Percentiles rank a stretch among this genome's conserved stretches.
phyloP scores from a whole-genome alignment of 164 flowering plant genomes.

The Tetracentron sinense region DNA sequence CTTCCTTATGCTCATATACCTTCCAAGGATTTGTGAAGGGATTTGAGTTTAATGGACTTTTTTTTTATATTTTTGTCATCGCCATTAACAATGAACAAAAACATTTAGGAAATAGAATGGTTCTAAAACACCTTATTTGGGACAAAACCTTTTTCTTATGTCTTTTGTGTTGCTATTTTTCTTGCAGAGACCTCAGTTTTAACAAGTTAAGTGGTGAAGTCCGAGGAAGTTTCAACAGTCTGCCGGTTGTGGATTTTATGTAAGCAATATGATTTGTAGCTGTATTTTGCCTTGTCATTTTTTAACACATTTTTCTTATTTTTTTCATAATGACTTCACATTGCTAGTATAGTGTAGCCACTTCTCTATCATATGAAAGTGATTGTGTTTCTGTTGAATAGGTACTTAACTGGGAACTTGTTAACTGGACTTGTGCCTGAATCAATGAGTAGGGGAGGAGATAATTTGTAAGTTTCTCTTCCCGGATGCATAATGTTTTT shows the following conservation, averaged over 20 bases:
- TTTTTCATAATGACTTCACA: neutral
- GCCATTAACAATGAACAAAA: no score
- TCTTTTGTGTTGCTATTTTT: conserved; percentile 1
- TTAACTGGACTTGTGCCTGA: conserved; percentile 58
- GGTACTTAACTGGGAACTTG: conserved; percentile 60
- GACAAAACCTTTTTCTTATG: neutral
- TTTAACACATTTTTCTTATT: neutral
- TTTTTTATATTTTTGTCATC: no score
- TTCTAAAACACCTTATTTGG: no score
- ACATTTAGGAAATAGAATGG: no score
- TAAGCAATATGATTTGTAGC: conserved; percentile 24
- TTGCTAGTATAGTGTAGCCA: neutral
- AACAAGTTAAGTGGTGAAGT: conserved; percentile 55
- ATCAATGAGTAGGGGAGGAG: conserved; percentile 45
- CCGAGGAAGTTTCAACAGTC: conserved; percentile 26
- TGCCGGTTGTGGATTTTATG: conserved; percentile 29
- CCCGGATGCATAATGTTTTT: neutral
- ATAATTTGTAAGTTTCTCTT: conserved; percentile 43
- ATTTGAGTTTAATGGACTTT: no score
- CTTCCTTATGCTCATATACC: no score
- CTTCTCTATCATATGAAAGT: neutral
- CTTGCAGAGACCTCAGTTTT: conserved; percentile 66
- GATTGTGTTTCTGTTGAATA: conserved; percentile 23
- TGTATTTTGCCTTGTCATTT: neutral
- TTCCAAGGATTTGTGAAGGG: no score